Evolutionary conservation across 805 yeast genomes (phyloP).

Genomic region (Wickerhamomyces mucosus): DNA sequence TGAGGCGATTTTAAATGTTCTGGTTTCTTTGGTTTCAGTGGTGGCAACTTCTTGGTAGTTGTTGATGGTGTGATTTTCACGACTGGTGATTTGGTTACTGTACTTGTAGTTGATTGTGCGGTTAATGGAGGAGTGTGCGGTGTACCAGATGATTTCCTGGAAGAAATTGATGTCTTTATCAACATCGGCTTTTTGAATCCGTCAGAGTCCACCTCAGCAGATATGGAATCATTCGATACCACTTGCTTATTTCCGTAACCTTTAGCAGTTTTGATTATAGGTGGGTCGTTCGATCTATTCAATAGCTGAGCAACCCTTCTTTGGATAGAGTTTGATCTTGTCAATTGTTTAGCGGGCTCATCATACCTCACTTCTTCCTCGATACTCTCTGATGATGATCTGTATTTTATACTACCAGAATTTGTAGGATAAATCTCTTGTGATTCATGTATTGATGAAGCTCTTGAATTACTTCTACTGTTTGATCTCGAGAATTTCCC

Average conservation of each 20-base stretch:
- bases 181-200: slow-evolving; percentile 19
- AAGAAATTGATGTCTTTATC: slow-evolving; percentile 9
- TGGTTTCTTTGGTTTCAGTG: slow-evolving; percentile 4
- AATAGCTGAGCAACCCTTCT: slow-evolving; percentile 20
- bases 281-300: slow-evolving; percentile 24
- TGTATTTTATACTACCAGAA: slow-evolving; percentile 9
- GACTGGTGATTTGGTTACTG: slow-evolving; percentile 14
- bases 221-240: slow-evolving; percentile 20
- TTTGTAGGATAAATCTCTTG: slow-evolving; percentile 9
- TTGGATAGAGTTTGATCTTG: slow-evolving; percentile 19
- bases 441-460: slow-evolving; percentile 20
- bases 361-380: slow-evolving; percentile 12
- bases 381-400: slow-evolving; percentile 17
- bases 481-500: slow-evolving; percentile 20
- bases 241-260: slow-evolving; percentile 74
- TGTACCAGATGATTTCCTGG: slow-evolving; percentile 8
- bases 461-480: slow-evolving; percentile 19
- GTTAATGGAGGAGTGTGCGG: slow-evolving; percentile 19
- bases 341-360: slow-evolving; percentile 4
- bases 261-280: slow-evolving; percentile 51
- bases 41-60: slow-evolving; percentile 6
- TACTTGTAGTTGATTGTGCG: slow-evolving; percentile 20
- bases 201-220: slow-evolving; percentile 13
- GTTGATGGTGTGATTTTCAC: slow-evolving; percentile 1
- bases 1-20: slow-evolving; percentile 32